A percentile compares a stretch with the other conserved stretches of the same genome.
These are phyloP conservation scores for Phialophora macrospora DNA, from an alignment of 2,329 filamentous ascomycete genomes.

Conservation along the genomic window DNA sequence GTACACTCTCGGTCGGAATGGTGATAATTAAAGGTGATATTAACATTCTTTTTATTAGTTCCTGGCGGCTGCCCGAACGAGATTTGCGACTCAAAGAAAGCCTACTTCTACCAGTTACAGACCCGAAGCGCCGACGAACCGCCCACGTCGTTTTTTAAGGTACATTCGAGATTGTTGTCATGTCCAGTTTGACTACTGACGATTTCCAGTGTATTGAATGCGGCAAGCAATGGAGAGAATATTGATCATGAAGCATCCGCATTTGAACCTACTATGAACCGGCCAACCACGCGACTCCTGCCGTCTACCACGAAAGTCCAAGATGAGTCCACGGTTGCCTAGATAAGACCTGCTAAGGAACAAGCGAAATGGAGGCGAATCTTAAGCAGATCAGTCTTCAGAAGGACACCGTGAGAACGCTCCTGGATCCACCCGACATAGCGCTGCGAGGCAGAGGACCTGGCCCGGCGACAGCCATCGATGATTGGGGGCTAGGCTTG, in stretches of 20 bases:
- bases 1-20: conserved; percentile 18
- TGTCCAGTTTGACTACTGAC: background rate
- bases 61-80: conserved; percentile 70
- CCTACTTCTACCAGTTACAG: conserved; percentile 95
- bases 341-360: background rate
- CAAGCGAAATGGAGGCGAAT: background rate
- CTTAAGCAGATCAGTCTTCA: background rate
- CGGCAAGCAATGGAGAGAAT: conserved; percentile 55
- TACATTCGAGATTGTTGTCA: conserved; percentile 44
- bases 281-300: background rate
- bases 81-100: conserved; percentile 78
- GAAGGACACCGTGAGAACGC: background rate
- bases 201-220: conserved; percentile 52
- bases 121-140: conserved; percentile 98
- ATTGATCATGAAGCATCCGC: conserved; percentile 42
- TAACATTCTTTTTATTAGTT: conserved; percentile 27
- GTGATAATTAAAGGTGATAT: background rate
- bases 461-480: background rate
- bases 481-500: background rate
- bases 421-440: background rate
- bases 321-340: background rate
- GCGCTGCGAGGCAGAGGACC: background rate
- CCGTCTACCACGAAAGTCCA: background rate
- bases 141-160: conserved; percentile 96
- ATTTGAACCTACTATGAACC: background rate